These are phyloP conservation scores for Erigeron philadelphicus DNA, from an alignment of 140 eudicot species.

Conservation along the genomic window DNA sequence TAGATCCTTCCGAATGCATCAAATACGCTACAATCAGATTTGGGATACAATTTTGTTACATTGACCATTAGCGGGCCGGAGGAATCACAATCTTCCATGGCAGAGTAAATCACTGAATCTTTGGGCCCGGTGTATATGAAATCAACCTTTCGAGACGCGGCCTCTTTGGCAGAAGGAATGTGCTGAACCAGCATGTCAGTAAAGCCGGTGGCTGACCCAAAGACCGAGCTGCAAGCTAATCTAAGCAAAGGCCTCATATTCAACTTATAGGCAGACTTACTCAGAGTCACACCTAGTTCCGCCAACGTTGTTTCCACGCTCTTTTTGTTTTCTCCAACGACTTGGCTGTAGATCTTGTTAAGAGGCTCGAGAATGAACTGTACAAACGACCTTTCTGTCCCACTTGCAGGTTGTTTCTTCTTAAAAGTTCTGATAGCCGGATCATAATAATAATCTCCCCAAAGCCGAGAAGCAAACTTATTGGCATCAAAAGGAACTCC, in stretches of 20 bases:
- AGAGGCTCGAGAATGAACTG: slow-evolving; percentile 91
- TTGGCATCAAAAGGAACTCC: slow-evolving; percentile 79
- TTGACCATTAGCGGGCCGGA: slow-evolving; percentile 95
- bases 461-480: slow-evolving; percentile 77
- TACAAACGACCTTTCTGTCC: slow-evolving; percentile 84
- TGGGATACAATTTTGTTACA: slow-evolving; percentile 81
- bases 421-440: slow-evolving; percentile 63
- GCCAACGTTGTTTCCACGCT: slow-evolving; percentile 93
- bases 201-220: slow-evolving; percentile 98
- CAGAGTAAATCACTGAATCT: slow-evolving; percentile 54
- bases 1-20: slow-evolving; percentile 99
- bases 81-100: slow-evolving; percentile 78
- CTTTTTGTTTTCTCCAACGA: slow-evolving; percentile 91
- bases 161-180: slow-evolving; percentile 83
- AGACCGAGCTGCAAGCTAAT: slow-evolving; percentile 88
- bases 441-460: slow-evolving; percentile 88
- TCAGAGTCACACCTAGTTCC: slow-evolving; percentile 86
- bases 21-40: slow-evolving; percentile 90
- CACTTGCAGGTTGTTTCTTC: slow-evolving; percentile 64
- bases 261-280: slow-evolving; percentile 68
- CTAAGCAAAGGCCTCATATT: slow-evolving; percentile 91
- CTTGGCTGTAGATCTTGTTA: slow-evolving; percentile 91
- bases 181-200: slow-evolving; percentile 94
- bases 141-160: slow-evolving; percentile 72
- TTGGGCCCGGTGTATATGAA: slow-evolving; percentile 81